Evolutionary conservation across 2,329 filamentous ascomycete species (phyloP), one percentile per base, ranked within the genome.

Genomic region (Xylariaceae sp.): DNA sequence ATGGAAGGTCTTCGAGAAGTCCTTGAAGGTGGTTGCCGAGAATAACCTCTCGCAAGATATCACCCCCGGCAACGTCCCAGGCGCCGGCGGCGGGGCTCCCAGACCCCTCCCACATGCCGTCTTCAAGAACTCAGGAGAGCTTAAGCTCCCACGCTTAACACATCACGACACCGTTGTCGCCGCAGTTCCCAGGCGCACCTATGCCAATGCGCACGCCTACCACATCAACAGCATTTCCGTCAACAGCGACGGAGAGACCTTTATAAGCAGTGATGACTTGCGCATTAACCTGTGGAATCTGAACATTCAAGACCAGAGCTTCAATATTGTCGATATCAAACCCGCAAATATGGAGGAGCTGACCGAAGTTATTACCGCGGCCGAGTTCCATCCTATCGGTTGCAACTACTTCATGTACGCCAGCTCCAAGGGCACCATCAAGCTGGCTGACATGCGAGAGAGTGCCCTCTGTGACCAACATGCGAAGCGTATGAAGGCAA

Each of bases 381-480:
- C 93, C 43, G 93, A 98, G 64, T 98, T 98, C 63, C 93, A 98
- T 64, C 93, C 93, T 5, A 76, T 85, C 62, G 95, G 91, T 75
- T 98, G 93, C 78, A 97, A 98, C 71, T 95, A 89, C 90, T 97
- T 98, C 74, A 98, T 98, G 92, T 98, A 97, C 67, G 93, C 93
- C 58, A 97, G 92, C 69, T 96, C 91, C 48, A 98, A 98, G 71
- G 93, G 93, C 50, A 97, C 93, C 27, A 97, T 98, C 73, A 98
- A 98, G 73, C 77, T 98, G 59, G 93, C 93, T 38, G 93, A 98
- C 63, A 98, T 98, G 93, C 83, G 93, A 61, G 87, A 96, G 75
- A 95, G 90, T 63, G 93, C 93, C 22, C 74, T 98, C 42, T 98
- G 93, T 64, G 93, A 98, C 64, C 84, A 94, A 63, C 93, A 98